Evolutionary conservation across 2,329 filamentous ascomycete genomes (phyloP), one percentile per base, ranked within the genome.

Genomic region (Colletotrichum spaethianum): DNA sequence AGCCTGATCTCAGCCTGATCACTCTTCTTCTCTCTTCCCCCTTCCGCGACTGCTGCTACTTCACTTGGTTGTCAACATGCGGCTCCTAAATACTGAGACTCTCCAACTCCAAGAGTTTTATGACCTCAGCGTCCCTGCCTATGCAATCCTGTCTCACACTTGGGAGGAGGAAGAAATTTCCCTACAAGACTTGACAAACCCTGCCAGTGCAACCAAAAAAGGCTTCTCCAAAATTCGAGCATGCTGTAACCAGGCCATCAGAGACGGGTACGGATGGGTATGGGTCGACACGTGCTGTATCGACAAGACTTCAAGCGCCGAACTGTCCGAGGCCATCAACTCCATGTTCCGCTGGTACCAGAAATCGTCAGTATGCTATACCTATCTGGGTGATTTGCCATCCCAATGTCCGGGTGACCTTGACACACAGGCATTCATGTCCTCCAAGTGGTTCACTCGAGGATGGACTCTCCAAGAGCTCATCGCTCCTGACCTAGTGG

Each of bases 131-230:
- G 74, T 76, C 9, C 79, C 79, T 4, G 67, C 72, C 55, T 80
- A 80, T 65, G 79, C 77, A 56, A 79, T 81, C 52, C 69, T 81
- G 12, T 80, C 79, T 18, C 79, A 81, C 71, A 79, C 78, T n/a
- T 79, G 78, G 76, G 76, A 72, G 12, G 46, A 73, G 2, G 78
- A 79, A 4, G 79, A 81, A 59, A 76, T 79, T 40, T 75, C 73
- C 5, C 74, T 75, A 52, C 75, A 75, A 44, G 67, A 70, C 33
- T 16, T 70, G 8, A 18, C 53, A 7, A 11, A 38, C 23, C n/a
- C 42, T 9, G 33, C 57, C 11, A 42, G 57, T 1, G 63, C 61
- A 33, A 48, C 33, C 16, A 72, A 57, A 20, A 33, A 62, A 2
- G 75, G 75, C 4, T 76, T 73, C 44, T 33, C 18, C n/a, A 79